These are phyloP conservation scores for Pseudogymnoascus sp. DNA, from an alignment of 2,329 filamentous ascomycete genomes.

Conservation along the genomic window DNA sequence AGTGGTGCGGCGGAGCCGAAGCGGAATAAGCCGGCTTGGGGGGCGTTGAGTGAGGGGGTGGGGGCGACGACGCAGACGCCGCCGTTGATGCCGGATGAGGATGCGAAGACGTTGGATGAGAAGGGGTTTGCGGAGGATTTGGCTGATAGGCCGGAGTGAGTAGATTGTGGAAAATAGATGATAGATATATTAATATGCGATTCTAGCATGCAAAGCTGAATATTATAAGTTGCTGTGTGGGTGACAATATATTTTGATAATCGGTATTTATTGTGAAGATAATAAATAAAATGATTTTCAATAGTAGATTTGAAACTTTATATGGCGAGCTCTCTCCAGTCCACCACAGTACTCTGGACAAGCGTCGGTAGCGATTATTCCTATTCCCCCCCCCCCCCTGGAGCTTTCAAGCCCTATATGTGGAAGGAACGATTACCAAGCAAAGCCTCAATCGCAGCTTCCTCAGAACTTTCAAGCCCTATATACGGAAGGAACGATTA, in stretches of 20 bases:
- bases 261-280: not conserved
- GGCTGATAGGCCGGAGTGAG: constrained; percentile 7
- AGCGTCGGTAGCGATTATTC: too few relatives aligned
- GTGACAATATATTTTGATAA: not conserved
- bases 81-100: constrained; percentile 42
- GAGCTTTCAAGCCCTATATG: not conserved
- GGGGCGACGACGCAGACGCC: constrained; percentile 35
- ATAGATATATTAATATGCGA: not conserved
- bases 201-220: not conserved
- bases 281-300: not conserved
- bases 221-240: not conserved
- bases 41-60: constrained; percentile 38
- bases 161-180: not conserved
- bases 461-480: not conserved
- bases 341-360: not conserved
- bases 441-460: not conserved
- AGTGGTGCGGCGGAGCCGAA: constrained; percentile 52
- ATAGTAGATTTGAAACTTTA: not conserved
- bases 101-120: constrained; percentile 43
- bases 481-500: not conserved
- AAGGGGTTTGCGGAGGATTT: constrained; percentile 46
- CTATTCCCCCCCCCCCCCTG: too few relatives aligned
- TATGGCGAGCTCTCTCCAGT: too few relatives aligned
- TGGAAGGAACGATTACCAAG: not conserved
- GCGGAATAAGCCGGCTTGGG: constrained; percentile 62